Evolutionary conservation across 164 flowering plant genomes (phyloP), one percentile per base, ranked within the genome.

Genomic region (Berberis vulgaris): DNA sequence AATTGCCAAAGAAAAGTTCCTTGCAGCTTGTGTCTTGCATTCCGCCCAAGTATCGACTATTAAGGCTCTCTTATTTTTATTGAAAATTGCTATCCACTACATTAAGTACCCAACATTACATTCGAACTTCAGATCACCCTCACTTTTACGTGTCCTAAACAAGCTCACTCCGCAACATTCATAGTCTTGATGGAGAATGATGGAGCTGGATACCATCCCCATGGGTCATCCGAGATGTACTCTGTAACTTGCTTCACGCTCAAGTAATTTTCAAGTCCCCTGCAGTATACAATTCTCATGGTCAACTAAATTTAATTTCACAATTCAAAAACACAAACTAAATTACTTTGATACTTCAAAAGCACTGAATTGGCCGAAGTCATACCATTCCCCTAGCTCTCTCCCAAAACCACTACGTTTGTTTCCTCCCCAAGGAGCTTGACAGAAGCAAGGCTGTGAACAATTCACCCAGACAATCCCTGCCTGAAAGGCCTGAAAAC

Each of bases 401-500:
- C 97, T 97, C 1, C 99, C 99, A 71, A 91, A 95, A 59, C 97
- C 99, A 71, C 99, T 95, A 10, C 89, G 93, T 66, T 91, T 95
- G 66, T 65, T 83, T 69, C 99, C 97, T 67, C 99, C 99, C 99
- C 99, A 95, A 49, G 99, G 99, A 62, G 96, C 97, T 73, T 95
- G 97, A 69, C 78, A 76, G 82, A 95, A 95, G 86, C 89, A 84
- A 11, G 99, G 99, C 73, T 95, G 97, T 55, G 99, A 89, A 76
- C 99, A 95, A 74, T 95, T 95, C 67, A 95, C 82, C 97, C 99
- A 95, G 1, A 91, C 96, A 69, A 91, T 82, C n/a, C 99, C 97
- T 5, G 85, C 79, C 54, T 82, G 80, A 50, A 95, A 61, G 52
- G 89, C 89, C 97, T 94, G 84, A 54, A 43, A 59, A 63, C 9